Conservation (phyloP, 164 flowering plant genomes). For the Tinospora cordifolia region DNA sequence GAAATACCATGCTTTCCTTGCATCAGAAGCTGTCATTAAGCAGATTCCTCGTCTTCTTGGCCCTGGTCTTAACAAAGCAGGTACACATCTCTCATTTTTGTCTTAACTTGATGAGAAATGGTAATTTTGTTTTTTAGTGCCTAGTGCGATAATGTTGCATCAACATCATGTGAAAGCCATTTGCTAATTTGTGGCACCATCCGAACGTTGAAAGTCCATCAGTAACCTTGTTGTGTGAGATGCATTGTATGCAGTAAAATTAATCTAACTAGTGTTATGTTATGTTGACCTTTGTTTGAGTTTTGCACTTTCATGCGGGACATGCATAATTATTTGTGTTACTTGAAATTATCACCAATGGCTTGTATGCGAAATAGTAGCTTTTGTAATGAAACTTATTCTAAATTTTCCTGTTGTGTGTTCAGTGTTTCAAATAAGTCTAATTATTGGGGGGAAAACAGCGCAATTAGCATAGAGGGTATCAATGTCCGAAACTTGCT, state of each 20-base stretch:
- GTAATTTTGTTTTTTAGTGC: too few species aligned
- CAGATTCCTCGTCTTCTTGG: conserved; percentile 64
- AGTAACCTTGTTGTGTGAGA: too few species aligned
- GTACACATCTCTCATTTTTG: conserved; percentile 23
- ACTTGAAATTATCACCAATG: neutral
- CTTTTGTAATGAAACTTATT: too few species aligned
- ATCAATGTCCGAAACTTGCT: neutral
- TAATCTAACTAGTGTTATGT: too few species aligned
- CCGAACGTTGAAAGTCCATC: too few species aligned
- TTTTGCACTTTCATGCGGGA: neutral
- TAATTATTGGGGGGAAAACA: neutral
- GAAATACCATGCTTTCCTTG: conserved; percentile 56
- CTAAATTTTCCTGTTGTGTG: too few species aligned
- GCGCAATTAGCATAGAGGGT: too few species aligned
- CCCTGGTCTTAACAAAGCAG: conserved; percentile 72
- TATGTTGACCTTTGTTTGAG: neutral
- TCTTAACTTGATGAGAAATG: neutral
- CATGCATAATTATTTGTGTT: neutral
- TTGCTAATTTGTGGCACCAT: too few species aligned
- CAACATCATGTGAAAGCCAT: too few species aligned
- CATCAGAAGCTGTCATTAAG: conserved; percentile 60
- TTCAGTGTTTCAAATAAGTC: too few species aligned
- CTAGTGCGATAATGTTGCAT: too few species aligned
- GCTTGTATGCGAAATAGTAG: neutral
- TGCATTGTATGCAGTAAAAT: too few species aligned